Conservation (phyloP, 2,329 filamentous ascomycete genomes). For the Fusarium sterilihyphosum region DNA sequence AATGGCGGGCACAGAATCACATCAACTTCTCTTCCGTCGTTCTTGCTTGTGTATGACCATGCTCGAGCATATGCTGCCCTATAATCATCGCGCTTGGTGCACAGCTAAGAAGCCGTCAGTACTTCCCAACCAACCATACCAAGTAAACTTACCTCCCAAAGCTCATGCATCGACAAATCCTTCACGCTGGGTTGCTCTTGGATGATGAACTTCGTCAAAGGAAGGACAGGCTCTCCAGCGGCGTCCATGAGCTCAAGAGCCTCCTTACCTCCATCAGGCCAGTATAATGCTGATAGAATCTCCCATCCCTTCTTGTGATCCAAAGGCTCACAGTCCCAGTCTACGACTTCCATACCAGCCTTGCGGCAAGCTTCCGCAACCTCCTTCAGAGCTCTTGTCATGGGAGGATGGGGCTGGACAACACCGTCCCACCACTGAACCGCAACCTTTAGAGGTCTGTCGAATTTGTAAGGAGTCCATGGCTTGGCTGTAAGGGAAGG, state of each 20-base stretch:
- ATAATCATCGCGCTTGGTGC: slow-evolving; percentile 52
- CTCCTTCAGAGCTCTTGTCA: slow-evolving; percentile 64
- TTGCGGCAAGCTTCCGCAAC: slow-evolving; percentile 60
- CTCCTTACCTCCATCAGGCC: slow-evolving; percentile 68
- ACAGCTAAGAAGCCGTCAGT: slow-evolving; percentile 39
- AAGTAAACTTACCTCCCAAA: slow-evolving; percentile 50
- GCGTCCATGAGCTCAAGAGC: slow-evolving; percentile 59
- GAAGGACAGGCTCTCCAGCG: slow-evolving; percentile 66
- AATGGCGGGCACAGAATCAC: slow-evolving; percentile 70
- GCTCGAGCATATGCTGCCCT: slow-evolving; percentile 49
- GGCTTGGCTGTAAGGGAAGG: slow-evolving; percentile 45
- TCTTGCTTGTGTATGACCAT: slow-evolving; percentile 50
- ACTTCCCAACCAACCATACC: rapidly evolving
- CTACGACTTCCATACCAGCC: slow-evolving; percentile 64
- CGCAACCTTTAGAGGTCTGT: slow-evolving; percentile 65
- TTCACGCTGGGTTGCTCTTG: slow-evolving; percentile 60
- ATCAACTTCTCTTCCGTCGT: slow-evolving; percentile 57
- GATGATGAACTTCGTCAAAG: slow-evolving; percentile 68
- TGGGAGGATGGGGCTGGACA: slow-evolving; percentile 68
- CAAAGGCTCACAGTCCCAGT: slow-evolving; percentile 60
- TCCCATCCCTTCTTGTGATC: slow-evolving; percentile 63
- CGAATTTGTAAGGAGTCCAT: slow-evolving; percentile 50
- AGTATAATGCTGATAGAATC: slow-evolving; percentile 60
- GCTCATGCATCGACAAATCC: slow-evolving; percentile 50
- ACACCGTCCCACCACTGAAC: slow-evolving; percentile 69